Evolutionary conservation across 2,329 filamentous ascomycete genomes (phyloP).

Genomic region (Nemania abortiva): DNA sequence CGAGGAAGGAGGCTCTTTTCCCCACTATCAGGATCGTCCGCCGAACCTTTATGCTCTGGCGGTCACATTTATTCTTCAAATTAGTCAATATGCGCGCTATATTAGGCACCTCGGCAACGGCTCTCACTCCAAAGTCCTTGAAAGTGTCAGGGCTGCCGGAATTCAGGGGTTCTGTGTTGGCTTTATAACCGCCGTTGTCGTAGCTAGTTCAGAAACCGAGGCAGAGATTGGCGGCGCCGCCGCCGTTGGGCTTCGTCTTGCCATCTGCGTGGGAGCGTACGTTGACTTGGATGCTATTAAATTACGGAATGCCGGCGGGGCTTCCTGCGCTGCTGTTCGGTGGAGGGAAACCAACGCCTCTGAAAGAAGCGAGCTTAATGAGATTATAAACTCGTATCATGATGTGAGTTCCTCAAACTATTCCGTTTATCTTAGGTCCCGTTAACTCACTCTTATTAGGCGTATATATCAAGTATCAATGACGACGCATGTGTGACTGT

Average conservation of each 20-base stretch:
- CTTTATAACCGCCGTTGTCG: slow-evolving; percentile 37
- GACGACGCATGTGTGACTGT: slow-evolving; percentile 32
- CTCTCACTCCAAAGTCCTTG: slow-evolving; percentile 23
- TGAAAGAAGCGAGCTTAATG: slow-evolving; percentile 3
- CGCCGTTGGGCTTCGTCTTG: slow-evolving; percentile 36
- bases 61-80: slow-evolving; percentile 20
- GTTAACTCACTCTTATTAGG: slow-evolving; percentile 8
- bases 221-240: slow-evolving; percentile 32
- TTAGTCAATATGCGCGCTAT: slow-evolving; percentile 30
- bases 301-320: not conserved
- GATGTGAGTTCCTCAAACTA: slow-evolving; percentile 1
- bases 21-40: not conserved
- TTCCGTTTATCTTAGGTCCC: not conserved
- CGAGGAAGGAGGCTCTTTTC: slow-evolving; percentile 13
- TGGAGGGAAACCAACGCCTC: slow-evolving; percentile 23
- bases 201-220: slow-evolving; percentile 27
- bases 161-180: slow-evolving; percentile 42
- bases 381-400: slow-evolving; percentile 15
- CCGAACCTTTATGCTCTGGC: slow-evolving; percentile 24
- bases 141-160: slow-evolving; percentile 20
- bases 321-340: slow-evolving; percentile 25
- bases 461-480: slow-evolving; percentile 31
- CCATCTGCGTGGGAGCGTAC: slow-evolving; percentile 34
- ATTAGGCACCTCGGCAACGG: slow-evolving; percentile 20
- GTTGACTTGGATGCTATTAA: slow-evolving; percentile 27